phyloP scores from a whole-genome alignment of 371 early-diverging fungal species.

The Chytridiales sp. region DNA sequence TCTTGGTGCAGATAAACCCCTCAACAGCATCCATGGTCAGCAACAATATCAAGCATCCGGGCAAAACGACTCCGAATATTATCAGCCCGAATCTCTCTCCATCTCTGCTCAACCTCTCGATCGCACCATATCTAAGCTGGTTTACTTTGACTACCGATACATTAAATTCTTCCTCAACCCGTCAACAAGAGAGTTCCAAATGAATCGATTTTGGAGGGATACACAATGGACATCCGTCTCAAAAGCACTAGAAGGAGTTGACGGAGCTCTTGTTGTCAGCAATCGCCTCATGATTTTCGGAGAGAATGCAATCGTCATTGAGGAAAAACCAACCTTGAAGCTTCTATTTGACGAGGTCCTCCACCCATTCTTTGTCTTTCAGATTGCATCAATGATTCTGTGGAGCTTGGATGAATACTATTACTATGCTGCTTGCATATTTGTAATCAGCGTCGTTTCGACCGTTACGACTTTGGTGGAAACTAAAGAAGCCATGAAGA shows the following conservation, averaged over 20 bases:
- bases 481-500: conserved; percentile 74
- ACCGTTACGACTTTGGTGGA: conserved; percentile 80
- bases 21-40: conserved; percentile 8
- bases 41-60: background rate
- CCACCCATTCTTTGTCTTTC: conserved; percentile 95
- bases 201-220: conserved; percentile 76
- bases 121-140: conserved; percentile 2
- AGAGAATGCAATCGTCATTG: conserved; percentile 76
- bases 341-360: conserved; percentile 86
- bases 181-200: conserved; percentile 65
- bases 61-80: background rate
- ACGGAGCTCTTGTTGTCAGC: conserved; percentile 16
- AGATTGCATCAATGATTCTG: conserved; percentile 82
- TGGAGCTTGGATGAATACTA: conserved; percentile 95
- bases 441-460: conserved; percentile 77
- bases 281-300: conserved; percentile 81
- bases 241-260: conserved; percentile 42
- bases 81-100: background rate
- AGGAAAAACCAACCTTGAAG: conserved; percentile 70
- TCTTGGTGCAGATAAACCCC: too few species aligned
- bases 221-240: conserved; percentile 59
- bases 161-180: conserved; percentile 85
- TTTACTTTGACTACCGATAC: conserved; percentile 75
- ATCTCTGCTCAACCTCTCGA: background rate
- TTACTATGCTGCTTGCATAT: conserved; percentile 91